These are phyloP conservation scores for Pichia phayaonensis DNA, from an alignment of 805 yeast species.

Conservation along the genomic window DNA sequence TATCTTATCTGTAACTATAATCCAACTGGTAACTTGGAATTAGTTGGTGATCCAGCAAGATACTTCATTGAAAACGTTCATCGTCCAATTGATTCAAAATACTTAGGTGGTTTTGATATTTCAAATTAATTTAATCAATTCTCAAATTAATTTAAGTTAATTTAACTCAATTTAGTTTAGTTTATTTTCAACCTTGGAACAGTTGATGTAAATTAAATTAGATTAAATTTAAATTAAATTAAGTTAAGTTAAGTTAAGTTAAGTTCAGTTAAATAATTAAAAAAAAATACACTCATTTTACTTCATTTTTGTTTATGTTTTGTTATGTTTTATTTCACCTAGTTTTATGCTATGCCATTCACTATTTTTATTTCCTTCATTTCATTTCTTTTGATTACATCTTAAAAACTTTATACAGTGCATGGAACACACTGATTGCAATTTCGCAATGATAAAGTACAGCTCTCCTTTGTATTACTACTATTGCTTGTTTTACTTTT, in stretches of 20 bases:
- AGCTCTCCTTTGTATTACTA: neutral
- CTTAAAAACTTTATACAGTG: neutral
- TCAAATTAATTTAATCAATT: neutral
- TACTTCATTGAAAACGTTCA: neutral
- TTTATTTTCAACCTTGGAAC: neutral
- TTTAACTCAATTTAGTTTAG: neutral
- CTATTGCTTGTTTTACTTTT: neutral
- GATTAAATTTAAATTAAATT: too few species aligned
- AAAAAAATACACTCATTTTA: neutral
- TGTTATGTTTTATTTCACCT: neutral
- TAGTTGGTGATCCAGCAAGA: constrained; percentile 27
- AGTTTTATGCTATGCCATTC: neutral
- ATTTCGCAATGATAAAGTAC: neutral
- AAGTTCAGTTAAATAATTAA: too few species aligned
- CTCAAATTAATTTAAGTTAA: neutral
- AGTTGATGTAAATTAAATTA: neutral
- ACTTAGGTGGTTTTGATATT: neutral
- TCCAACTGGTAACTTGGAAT: constrained; percentile 65
- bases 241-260: neutral
- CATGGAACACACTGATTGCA: neutral
- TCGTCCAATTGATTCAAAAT: neutral
- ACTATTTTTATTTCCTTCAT: neutral
- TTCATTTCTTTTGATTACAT: neutral
- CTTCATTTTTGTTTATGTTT: neutral
- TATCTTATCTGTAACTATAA: constrained; percentile 68